These are phyloP conservation scores for Aquilaria sinensis DNA, from an alignment of 345 rosid species.

Conservation along the genomic window DNA sequence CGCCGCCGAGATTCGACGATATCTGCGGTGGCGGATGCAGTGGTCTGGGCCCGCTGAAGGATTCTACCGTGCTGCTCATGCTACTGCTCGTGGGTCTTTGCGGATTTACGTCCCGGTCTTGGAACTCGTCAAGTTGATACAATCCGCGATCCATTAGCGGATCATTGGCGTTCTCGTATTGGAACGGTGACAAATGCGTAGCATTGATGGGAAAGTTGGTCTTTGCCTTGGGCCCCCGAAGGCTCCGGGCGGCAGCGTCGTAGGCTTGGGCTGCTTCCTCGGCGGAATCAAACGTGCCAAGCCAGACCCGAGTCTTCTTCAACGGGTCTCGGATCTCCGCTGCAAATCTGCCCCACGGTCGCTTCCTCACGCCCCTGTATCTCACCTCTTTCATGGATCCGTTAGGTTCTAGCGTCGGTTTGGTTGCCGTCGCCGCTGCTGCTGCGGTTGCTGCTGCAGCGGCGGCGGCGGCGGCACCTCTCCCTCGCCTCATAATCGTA, in stretches of 20 bases:
- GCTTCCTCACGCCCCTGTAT: slow-evolving; percentile 76
- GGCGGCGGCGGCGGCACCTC: slow-evolving; percentile 28
- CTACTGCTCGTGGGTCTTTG: slow-evolving; percentile 71
- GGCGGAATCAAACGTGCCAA: slow-evolving; percentile 79
- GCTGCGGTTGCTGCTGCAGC: slow-evolving; percentile 16
- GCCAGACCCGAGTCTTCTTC: slow-evolving; percentile 81
- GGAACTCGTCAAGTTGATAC: slow-evolving; percentile 18
- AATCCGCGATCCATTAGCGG: slow-evolving; percentile 20
- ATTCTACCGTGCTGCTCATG: slow-evolving; percentile 88
- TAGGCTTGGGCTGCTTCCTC: slow-evolving; percentile 84
- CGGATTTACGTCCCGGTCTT: slow-evolving; percentile 26
- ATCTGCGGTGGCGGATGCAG: slow-evolving; percentile 10
- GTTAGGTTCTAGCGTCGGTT: slow-evolving; percentile 22
- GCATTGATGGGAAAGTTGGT: slow-evolving; percentile 49
- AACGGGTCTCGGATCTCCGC: slow-evolving; percentile 89
- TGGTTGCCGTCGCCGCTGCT: slow-evolving; percentile 12
- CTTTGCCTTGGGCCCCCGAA: slow-evolving; percentile 81
- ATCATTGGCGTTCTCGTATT: slow-evolving; percentile 25
- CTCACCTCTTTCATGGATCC: slow-evolving; percentile 20
- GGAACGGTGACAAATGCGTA: slow-evolving; percentile 9
- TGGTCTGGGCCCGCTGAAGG: slow-evolving; percentile 65
- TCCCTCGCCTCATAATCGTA: slow-evolving; percentile 44
- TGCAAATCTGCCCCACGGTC: slow-evolving; percentile 87
- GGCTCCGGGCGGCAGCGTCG: slow-evolving; percentile 69
- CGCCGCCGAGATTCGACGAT: slow-evolving; percentile 11